phyloP scores from a whole-genome alignment of 192 early-diverging fungal species.

The Entophlyctis luteolus region DNA sequence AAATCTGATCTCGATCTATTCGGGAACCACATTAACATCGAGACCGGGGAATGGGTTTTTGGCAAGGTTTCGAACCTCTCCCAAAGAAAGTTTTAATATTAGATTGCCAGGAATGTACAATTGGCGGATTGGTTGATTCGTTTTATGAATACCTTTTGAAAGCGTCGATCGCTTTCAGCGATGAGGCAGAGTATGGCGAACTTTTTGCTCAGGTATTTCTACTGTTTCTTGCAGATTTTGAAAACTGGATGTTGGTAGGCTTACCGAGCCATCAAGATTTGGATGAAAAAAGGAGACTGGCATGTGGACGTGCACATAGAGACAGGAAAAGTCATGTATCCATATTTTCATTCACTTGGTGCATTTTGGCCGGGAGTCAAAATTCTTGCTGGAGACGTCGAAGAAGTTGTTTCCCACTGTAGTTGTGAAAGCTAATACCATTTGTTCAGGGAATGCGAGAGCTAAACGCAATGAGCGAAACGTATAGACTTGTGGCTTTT shows the following conservation, averaged over 20 bases:
- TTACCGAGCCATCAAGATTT: slow-evolving; percentile 24
- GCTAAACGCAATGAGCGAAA: slow-evolving; percentile 50
- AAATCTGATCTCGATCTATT: slow-evolving; percentile 66
- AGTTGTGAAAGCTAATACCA: background rate
- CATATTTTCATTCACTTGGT: slow-evolving; percentile 15
- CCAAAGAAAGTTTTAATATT: background rate
- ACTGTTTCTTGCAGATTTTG: background rate
- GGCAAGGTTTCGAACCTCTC: background rate
- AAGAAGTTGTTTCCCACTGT: background rate
- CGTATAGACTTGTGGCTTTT: slow-evolving; percentile 68
- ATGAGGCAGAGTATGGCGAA: slow-evolving; percentile 29
- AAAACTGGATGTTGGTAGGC: background rate
- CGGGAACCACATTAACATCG: slow-evolving; percentile 57
- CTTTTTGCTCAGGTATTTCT: slow-evolving; percentile 48
- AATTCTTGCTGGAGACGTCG: slow-evolving; percentile 27
- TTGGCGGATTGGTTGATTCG: slow-evolving; percentile 33
- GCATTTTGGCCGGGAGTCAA: slow-evolving; percentile 35
- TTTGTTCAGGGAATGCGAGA: slow-evolving; percentile 3
- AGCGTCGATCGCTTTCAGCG: slow-evolving; percentile 15
- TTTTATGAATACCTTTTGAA: slow-evolving; percentile 41
- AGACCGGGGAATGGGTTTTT: slow-evolving; percentile 25
- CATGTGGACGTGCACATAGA: slow-evolving; percentile 29
- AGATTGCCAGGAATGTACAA: slow-evolving; percentile 10
- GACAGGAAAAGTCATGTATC: background rate
- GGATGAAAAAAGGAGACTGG: slow-evolving; percentile 27